Percentiles rank a stretch among this genome's conserved stretches.
Evolutionary conservation across 129 eudicot genomes (phyloP).

Genomic region (Artemisia annua): DNA sequence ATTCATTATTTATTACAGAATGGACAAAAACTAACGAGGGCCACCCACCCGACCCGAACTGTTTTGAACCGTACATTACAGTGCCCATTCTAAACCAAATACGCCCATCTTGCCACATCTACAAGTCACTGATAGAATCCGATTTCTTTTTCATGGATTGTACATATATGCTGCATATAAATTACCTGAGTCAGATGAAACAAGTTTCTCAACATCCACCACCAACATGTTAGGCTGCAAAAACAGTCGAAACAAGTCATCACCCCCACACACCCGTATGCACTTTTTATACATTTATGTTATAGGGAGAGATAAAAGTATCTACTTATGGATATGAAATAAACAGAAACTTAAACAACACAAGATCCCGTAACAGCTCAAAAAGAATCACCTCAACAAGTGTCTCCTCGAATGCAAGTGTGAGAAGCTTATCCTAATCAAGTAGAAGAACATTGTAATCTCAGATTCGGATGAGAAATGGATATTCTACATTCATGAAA

Average conservation of each 20-base stretch:
- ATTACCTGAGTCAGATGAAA: slow-evolving; percentile 76
- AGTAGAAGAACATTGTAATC: neutral
- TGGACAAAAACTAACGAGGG: neutral
- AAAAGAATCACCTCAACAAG: slow-evolving; percentile 74
- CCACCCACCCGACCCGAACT: neutral
- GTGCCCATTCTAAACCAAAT: neutral
- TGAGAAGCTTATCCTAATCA: slow-evolving; percentile 80
- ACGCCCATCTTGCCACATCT: neutral
- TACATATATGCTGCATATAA: neutral
- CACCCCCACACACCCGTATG: neutral
- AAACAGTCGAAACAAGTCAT: neutral
- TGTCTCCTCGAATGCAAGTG: slow-evolving; percentile 81
- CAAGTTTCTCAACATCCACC: slow-evolving; percentile 85
- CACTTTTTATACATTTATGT: neutral
- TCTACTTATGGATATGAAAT: neutral
- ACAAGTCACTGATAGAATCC: neutral
- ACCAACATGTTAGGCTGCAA: slow-evolving; percentile 98
- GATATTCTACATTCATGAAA: slow-evolving; percentile 1
- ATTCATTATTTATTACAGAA: too few relatives aligned
- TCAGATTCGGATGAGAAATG: neutral
- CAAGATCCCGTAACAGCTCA: neutral
- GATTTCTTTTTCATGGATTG: too few relatives aligned
- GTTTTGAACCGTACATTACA: neutral
- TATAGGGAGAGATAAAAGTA: neutral
- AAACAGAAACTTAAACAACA: neutral